Conservation (phyloP, 2,329 filamentous ascomycete species). For the Mollisiaceae sp. region DNA sequence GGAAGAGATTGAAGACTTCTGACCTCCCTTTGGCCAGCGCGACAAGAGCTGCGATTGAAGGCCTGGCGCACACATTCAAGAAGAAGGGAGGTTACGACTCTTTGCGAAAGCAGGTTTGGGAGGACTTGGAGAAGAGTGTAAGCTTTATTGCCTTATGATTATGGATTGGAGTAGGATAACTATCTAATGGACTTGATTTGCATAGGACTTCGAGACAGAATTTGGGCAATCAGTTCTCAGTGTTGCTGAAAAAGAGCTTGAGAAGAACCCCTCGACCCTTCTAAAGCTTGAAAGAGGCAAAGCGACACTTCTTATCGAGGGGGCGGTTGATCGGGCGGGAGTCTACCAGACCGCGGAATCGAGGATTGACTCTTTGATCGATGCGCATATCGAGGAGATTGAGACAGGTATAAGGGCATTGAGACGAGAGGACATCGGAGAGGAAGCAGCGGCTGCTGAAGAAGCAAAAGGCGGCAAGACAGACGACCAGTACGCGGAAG, state of each 20-base stretch:
- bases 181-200: conserved; percentile 17
- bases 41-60: conserved; percentile 76
- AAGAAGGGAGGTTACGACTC: conserved; percentile 85
- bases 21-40: conserved; percentile 76
- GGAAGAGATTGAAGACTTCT: conserved; percentile 69
- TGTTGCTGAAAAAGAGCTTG: conserved; percentile 75
- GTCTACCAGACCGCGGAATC: conserved; percentile 75
- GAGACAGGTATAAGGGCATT: conserved; percentile 73
- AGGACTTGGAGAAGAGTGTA: conserved; percentile 75
- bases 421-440: conserved; percentile 70
- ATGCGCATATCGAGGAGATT: conserved; percentile 64
- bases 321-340: conserved; percentile 75
- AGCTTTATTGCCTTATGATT: conserved; percentile 21
- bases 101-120: conserved; percentile 77
- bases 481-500: conserved; percentile 74
- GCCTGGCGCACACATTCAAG: conserved; percentile 79
- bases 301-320: conserved; percentile 76
- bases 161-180: background rate
- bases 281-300: conserved; percentile 76
- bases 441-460: conserved; percentile 70
- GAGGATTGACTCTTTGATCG: conserved; percentile 70
- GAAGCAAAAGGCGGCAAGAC: conserved; percentile 69
- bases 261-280: conserved; percentile 73
- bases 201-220: conserved; percentile 70
- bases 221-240: conserved; percentile 70